Evolutionary conservation across 1,284 basidiomycete genomes (phyloP), one percentile per base, ranked within the genome.

Genomic region (Ceratobasidium sp.): DNA sequence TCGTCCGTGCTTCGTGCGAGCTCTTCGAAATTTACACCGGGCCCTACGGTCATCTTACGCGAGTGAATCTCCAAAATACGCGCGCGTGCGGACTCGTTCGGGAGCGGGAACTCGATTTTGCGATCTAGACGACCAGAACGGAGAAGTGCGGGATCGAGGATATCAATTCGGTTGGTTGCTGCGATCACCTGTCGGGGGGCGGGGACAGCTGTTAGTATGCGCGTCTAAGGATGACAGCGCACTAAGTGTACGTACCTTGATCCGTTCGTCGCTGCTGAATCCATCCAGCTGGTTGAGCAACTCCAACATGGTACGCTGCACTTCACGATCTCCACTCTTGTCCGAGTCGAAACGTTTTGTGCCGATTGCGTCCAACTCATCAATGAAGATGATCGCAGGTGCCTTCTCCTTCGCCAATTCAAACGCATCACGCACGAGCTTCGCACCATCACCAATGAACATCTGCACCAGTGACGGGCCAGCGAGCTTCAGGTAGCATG

Each of bases 381-480:
- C 96, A 77, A 98, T 89, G 83, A 98, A 98, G 82, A 99, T 97
- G 86, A 99, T 99, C 82, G 95, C 97, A 0, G 97, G 97, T 0
- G 98, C 96, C 82, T 98, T 90, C 87, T 99, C 99, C 89, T 96
- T 97, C 72, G 97, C 97, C 1, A 93, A 96, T 36, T 96, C 94
- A 82, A 99, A 99, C 72, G 99, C 90, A 84, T 99, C 97, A 71
- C 97, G 91, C 15, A 99, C 98, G 79, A 98, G 92, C 14, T 96
- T 98, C 1, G 97, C 96, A 79, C 97, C 97, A 74, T 99, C 98
- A 86, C 97, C 97, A 78, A 99, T 98, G 82, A 99, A 99, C 96
- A 99, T 99, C 85, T 99, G 98, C 77, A 99, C 96, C 81, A 99
- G 99, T 82, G 99, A 98, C 73, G 97, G 99, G 73, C 98, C 97